These are phyloP conservation scores for Melastoma candidum DNA, from an alignment of 441 rosid genomes.

Conservation along the genomic window DNA sequence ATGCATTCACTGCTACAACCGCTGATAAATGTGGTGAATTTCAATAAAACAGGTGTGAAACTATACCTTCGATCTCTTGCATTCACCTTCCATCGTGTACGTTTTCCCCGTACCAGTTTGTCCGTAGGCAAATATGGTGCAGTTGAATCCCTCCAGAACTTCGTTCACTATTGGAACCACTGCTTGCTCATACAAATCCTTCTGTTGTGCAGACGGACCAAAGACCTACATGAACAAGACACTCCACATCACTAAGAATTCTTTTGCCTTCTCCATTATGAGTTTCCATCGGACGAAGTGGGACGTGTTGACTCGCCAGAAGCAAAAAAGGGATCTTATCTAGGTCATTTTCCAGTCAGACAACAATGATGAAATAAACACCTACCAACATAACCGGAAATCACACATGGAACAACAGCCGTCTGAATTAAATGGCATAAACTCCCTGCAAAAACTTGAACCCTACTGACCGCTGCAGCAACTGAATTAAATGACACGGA, in stretches of 20 bases:
- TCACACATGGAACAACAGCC: no score
- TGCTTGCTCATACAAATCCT: slow-evolving; percentile 87
- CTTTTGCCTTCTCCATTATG: background rate
- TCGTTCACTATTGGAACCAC: slow-evolving; percentile 89
- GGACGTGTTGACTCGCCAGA: no score
- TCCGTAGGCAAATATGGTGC: slow-evolving; percentile 97
- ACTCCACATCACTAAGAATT: slow-evolving; percentile 12
- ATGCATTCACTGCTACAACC: background rate
- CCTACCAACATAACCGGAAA: no score
- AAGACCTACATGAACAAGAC: slow-evolving; percentile 51
- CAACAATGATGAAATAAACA: no score
- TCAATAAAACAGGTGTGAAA: background rate
- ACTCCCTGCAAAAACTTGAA: no score
- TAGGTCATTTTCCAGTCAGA: no score
- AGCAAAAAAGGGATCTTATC: no score
- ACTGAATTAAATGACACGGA: no score
- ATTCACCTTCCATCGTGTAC: slow-evolving; percentile 98
- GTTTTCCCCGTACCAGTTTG: slow-evolving; percentile 99
- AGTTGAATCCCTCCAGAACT: slow-evolving; percentile 93
- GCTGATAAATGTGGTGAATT: background rate
- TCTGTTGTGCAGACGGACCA: slow-evolving; percentile 89
- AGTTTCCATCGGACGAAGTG: no score
- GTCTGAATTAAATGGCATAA: no score
- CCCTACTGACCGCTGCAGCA: no score
- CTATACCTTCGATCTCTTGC: slow-evolving; percentile 75